Conservation (phyloP, 75 land plant genomes). For the Isoetes taiwanensis region DNA sequence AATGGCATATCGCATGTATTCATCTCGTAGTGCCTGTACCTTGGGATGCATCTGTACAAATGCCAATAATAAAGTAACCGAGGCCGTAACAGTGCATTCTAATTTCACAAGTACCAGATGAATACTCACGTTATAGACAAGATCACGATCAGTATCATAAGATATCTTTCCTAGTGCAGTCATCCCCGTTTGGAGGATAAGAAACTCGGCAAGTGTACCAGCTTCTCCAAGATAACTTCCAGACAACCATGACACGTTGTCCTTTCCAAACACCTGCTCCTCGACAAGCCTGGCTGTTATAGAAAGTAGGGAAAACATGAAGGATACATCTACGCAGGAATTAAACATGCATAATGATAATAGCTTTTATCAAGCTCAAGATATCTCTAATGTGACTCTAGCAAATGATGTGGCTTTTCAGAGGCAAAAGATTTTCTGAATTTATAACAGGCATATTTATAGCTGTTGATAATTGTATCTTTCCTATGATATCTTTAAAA, state of each 20-base stretch:
- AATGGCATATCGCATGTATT: slow-evolving; percentile 81
- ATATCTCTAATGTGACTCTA: too few relatives aligned
- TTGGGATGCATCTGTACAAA: slow-evolving; percentile 63
- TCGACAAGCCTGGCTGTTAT: slow-evolving; percentile 83
- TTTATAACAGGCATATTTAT: not conserved
- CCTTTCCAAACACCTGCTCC: slow-evolving; percentile 92
- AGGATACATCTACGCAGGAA: not conserved
- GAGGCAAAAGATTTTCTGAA: too few relatives aligned
- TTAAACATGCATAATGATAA: not conserved
- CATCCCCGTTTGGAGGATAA: slow-evolving; percentile 89
- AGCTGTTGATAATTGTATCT: not conserved
- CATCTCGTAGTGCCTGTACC: slow-evolving; percentile 76
- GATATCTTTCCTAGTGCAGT: slow-evolving; percentile 80
- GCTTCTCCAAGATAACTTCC: slow-evolving; percentile 68
- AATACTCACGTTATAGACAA: slow-evolving; percentile 61
- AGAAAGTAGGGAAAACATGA: not conserved
- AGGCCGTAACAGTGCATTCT: not conserved
- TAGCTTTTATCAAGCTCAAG: too few relatives aligned
- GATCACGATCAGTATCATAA: slow-evolving; percentile 52
- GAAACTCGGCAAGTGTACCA: slow-evolving; percentile 45
- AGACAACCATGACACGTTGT: slow-evolving; percentile 81
- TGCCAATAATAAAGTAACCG: not conserved
- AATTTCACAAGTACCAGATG: not conserved
- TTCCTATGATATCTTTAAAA: not conserved
- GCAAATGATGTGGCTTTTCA: too few relatives aligned